phyloP scores from a whole-genome alignment of 805 yeast species.

The Lipomyces yamadae region DNA sequence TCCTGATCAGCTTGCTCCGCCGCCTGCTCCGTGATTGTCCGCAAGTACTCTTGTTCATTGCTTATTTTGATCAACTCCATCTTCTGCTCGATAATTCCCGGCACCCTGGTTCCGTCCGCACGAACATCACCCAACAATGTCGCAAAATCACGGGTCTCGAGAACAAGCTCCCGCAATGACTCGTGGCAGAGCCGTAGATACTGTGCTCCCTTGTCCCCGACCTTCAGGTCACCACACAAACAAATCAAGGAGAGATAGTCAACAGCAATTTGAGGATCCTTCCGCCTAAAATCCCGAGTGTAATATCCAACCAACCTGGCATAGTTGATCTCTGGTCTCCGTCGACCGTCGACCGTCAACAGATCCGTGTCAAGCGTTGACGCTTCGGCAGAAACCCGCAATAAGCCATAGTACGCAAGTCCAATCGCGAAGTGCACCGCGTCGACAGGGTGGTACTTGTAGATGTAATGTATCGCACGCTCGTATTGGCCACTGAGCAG shows the following conservation, averaged over 20 bases:
- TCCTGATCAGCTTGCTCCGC: conserved; percentile 89
- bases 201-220: conserved; percentile 43
- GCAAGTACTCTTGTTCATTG: conserved; percentile 64
- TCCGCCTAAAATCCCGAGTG: conserved; percentile 77
- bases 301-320: conserved; percentile 76
- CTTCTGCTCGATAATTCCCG: conserved; percentile 84
- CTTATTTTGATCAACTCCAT: conserved; percentile 64
- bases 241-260: conserved; percentile 81
- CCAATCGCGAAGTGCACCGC: conserved; percentile 89
- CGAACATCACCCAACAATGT: conserved; percentile 82
- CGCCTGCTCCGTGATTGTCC: conserved; percentile 77
- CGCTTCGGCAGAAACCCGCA: conserved; percentile 54
- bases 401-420: conserved; percentile 70
- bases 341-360: conserved; percentile 44
- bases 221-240: conserved; percentile 50
- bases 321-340: conserved; percentile 51
- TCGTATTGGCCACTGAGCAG: conserved; percentile 81
- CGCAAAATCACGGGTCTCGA: conserved; percentile 83
- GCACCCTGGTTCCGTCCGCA: conserved; percentile 72
- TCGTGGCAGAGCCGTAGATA: conserved; percentile 70
- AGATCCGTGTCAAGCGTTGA: conserved; percentile 45
- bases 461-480: conserved; percentile 69
- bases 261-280: conserved; percentile 90
- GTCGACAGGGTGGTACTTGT: conserved; percentile 72
- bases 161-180: conserved; percentile 78